Conservation (phyloP, 2,329 filamentous ascomycete genomes). For the Cladosporium austrohemisphaericum region DNA sequence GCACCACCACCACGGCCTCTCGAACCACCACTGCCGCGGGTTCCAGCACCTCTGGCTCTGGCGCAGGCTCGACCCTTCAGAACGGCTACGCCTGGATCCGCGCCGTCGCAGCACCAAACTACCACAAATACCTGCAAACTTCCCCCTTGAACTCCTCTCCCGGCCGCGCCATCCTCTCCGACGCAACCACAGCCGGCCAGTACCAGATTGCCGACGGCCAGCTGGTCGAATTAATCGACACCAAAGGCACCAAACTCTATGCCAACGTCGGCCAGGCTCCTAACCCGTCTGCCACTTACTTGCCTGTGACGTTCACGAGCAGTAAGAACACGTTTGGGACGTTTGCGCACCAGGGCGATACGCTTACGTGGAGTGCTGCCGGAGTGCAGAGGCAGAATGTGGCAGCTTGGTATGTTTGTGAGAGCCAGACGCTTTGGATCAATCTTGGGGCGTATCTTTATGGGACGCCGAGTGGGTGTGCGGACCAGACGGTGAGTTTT, state of each 20-base stretch:
- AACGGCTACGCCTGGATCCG: conserved; percentile 56
- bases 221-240: conserved; percentile 49
- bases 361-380: conserved; percentile 51
- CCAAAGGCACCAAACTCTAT: conserved; percentile 38
- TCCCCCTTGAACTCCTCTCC: conserved; percentile 35
- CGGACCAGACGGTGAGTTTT: conserved; percentile 54
- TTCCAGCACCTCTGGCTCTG: conserved; percentile 28
- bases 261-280: conserved; percentile 45
- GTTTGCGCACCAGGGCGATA: conserved; percentile 57
- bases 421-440: conserved; percentile 50
- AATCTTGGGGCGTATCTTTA: conserved; percentile 59
- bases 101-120: conserved; percentile 56
- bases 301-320: conserved; percentile 51
- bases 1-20: conserved; percentile 18
- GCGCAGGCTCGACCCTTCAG: conserved; percentile 47
- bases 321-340: conserved; percentile 53
- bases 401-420: conserved; percentile 58
- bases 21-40: conserved; percentile 16
- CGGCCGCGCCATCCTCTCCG: conserved; percentile 50
- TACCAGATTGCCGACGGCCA: conserved; percentile 56
- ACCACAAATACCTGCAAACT: conserved; percentile 41
- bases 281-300: conserved; percentile 45
- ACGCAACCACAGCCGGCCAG: conserved; percentile 54
- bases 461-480: conserved; percentile 55
- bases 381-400: conserved; percentile 52